Evolutionary conservation across 495 filamentous ascomycete genomes (phyloP).

Genomic region (Aspergillus asperescens): DNA sequence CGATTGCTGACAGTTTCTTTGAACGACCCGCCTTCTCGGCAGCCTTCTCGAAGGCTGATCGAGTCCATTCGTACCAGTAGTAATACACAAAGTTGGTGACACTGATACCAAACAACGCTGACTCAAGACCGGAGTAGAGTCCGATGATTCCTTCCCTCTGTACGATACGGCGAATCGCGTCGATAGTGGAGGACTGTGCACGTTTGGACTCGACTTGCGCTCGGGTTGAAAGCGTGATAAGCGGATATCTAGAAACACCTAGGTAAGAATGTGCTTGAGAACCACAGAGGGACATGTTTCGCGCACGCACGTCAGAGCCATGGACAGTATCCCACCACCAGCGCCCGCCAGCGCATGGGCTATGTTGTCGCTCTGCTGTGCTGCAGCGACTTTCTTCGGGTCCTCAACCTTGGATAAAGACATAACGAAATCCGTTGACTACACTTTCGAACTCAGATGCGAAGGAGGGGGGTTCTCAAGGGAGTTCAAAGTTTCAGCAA

Average conservation of each 20-base stretch:
- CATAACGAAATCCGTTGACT: conserved; percentile 24
- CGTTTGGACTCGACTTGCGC: conserved; percentile 97
- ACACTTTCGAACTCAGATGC: neutral
- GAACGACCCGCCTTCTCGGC: conserved; percentile 70
- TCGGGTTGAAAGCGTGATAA: conserved; percentile 95
- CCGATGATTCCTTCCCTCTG: conserved; percentile 83
- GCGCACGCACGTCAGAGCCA: conserved; percentile 75
- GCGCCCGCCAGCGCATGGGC: conserved; percentile 84
- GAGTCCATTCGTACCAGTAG: conserved; percentile 99
- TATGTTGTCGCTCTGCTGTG: conserved; percentile 82
- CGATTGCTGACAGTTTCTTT: conserved; percentile 79
- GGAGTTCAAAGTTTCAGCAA: neutral
- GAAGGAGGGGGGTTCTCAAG: neutral
- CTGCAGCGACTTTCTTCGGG: conserved; percentile 40
- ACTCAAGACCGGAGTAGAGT: conserved; percentile 82
- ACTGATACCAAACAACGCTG: conserved; percentile 92
- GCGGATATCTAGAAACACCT: conserved; percentile 65
- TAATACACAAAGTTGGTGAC: conserved; percentile 99
- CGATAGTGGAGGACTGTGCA: conserved; percentile 71
- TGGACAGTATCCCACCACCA: conserved; percentile 88
- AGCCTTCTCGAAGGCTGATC: conserved; percentile 79
- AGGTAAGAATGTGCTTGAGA: conserved; percentile 13
- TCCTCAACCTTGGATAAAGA: conserved; percentile 34
- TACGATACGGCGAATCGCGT: conserved; percentile 80
- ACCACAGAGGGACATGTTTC: conserved; percentile 1